Conservation (phyloP, 163 green algal species). For the Chlamydomonas reinhardtii region DNA sequence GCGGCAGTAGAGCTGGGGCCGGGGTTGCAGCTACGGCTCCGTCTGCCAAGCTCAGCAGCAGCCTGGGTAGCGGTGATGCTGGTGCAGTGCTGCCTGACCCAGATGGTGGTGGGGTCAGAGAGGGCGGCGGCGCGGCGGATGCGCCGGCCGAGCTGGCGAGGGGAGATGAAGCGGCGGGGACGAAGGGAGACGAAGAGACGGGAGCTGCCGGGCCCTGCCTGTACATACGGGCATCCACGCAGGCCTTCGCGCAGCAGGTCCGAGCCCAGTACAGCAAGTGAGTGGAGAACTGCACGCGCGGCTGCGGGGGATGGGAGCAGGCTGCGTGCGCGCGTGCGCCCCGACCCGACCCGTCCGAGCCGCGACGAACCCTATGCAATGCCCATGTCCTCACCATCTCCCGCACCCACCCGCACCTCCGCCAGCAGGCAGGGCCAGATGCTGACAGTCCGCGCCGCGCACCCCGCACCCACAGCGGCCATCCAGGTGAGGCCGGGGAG, state of each 20-base stretch:
- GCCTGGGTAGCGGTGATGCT: neutral
- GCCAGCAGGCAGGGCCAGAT: neutral
- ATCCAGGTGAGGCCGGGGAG: too few relatives aligned
- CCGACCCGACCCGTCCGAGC: too few relatives aligned
- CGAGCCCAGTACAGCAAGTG: constrained; percentile 1
- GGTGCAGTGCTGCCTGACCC: too few relatives aligned
- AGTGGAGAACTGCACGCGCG: neutral
- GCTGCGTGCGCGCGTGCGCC: too few relatives aligned
- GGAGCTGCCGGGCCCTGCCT: neutral
- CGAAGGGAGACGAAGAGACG: neutral
- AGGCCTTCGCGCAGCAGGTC: neutral
- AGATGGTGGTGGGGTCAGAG: neutral
- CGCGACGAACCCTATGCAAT: neutral
- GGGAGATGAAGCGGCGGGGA: neutral
- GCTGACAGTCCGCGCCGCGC: neutral
- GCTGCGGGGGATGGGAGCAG: neutral
- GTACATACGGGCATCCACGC: neutral
- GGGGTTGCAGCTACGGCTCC: neutral
- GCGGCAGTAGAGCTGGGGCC: neutral
- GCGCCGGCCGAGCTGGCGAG: neutral
- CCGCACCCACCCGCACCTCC: neutral
- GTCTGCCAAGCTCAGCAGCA: too few relatives aligned
- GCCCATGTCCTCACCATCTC: neutral
- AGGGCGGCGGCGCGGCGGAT: neutral
- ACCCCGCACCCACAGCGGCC: neutral